Evolutionary conservation across 148 eudicot genomes (phyloP).

Genomic region (Rheum nobile): DNA sequence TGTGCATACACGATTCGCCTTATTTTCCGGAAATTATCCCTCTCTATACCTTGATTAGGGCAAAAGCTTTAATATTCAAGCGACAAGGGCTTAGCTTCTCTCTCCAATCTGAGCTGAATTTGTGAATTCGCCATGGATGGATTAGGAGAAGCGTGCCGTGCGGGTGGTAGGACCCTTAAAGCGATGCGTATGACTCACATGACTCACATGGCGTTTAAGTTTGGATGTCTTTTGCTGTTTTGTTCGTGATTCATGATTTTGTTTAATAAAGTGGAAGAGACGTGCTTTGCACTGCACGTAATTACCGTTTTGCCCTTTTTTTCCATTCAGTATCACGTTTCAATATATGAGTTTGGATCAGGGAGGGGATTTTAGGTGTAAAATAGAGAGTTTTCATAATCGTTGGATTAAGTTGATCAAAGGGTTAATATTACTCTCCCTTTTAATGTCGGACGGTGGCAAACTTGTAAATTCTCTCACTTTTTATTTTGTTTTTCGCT

Average conservation of each 20-base stretch:
- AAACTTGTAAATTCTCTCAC: too few species aligned
- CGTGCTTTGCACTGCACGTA: not conserved
- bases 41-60: not conserved
- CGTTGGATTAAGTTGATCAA: too few species aligned
- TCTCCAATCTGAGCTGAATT: not conserved
- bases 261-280: not conserved
- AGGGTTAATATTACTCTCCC: too few species aligned
- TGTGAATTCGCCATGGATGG: conserved; percentile 6
- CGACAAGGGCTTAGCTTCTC: not conserved
- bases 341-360: too few species aligned
- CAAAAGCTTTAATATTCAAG: not conserved
- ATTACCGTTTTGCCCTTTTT: not conserved
- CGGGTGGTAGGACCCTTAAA: not conserved
- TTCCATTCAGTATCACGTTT: too few species aligned
- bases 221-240: conserved; percentile 1
- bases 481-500: too few species aligned
- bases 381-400: too few species aligned
- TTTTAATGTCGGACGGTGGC: too few species aligned
- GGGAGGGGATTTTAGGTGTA: too few species aligned
- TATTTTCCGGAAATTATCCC: not conserved
- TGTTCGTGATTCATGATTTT: not conserved
- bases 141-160: not conserved
- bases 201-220: conserved; percentile 6
- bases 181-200: conserved; percentile 12
- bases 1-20: not conserved